Conservation (phyloP, 2,329 filamentous ascomycete species). For the Zasmidium citrigriseum region DNA sequence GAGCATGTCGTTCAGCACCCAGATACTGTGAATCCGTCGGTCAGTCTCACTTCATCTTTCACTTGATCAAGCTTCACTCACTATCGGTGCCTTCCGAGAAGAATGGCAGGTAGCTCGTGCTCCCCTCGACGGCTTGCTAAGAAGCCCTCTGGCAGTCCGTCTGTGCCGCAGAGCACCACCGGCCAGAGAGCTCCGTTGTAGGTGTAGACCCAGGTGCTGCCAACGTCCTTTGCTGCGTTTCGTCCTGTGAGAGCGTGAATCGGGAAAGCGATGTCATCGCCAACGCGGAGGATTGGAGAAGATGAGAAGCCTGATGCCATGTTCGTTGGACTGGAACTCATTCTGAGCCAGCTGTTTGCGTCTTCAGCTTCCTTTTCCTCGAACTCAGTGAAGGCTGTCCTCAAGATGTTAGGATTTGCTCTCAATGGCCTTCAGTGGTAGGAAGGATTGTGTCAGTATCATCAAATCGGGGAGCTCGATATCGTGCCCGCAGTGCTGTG, state of each 20-base stretch:
- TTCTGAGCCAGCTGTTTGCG: too few species aligned
- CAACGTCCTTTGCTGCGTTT: not conserved
- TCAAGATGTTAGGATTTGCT: too few species aligned
- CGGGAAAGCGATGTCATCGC: not conserved
- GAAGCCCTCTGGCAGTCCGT: conserved; percentile 14
- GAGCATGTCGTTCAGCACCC: conserved; percentile 15
- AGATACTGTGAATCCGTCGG: conserved; percentile 18
- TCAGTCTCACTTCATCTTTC: not conserved
- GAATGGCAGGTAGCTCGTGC: conserved; percentile 20
- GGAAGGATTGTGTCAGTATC: too few species aligned
- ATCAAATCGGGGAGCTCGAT: too few species aligned
- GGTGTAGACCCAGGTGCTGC: conserved; percentile 18
- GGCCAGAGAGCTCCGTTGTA: conserved; percentile 22
- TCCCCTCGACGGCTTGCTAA: conserved; percentile 3
- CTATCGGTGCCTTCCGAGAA: conserved; percentile 26
- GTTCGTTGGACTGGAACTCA: too few species aligned
- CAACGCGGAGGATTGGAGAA: too few species aligned
- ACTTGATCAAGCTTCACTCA: conserved; percentile 8
- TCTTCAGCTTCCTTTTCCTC: too few species aligned
- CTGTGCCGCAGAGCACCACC: conserved; percentile 22
- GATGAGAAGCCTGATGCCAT: too few species aligned
- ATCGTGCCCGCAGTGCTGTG: too few species aligned
- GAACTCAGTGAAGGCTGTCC: too few species aligned
- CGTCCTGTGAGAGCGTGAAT: not conserved
- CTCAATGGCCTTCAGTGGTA: too few species aligned